A percentile compares a stretch with the other conserved stretches of the same genome.
Conservation (phyloP, 176 grass and related monocot genomes). For the Bonia amplexicaulis region DNA sequence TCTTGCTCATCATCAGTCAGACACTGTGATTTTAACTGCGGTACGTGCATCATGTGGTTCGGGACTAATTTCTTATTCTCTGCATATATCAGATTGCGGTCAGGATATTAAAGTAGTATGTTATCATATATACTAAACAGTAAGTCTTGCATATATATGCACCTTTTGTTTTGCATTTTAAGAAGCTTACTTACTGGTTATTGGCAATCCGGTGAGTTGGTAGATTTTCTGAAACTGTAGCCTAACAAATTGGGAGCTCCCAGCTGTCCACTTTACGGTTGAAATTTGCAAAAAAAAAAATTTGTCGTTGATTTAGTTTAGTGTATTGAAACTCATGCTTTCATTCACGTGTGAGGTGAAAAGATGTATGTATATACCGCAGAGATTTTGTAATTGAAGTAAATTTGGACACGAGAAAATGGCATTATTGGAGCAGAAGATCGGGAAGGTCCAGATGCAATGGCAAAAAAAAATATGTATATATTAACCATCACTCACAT, state of each 20-base stretch:
- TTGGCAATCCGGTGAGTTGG: neutral
- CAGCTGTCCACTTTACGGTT: neutral
- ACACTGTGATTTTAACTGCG: neutral
- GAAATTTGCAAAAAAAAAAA: neutral
- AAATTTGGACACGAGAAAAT: slow-evolving; percentile 24
- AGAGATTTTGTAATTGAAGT: slow-evolving; percentile 12
- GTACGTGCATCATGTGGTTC: neutral
- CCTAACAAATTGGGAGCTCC: neutral
- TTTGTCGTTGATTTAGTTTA: neutral
- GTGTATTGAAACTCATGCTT: neutral
- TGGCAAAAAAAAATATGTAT: neutral
- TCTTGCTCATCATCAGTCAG: neutral
- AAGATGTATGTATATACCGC: neutral
- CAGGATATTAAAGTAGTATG: neutral
- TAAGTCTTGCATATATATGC: neutral
- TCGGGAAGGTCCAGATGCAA: neutral
- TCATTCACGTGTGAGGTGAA: neutral
- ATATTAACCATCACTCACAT: slow-evolving; percentile 34
- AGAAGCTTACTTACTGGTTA: neutral
- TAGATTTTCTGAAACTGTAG: too few relatives aligned
- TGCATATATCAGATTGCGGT: neutral
- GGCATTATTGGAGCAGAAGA: slow-evolving; percentile 18
- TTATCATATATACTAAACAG: neutral
- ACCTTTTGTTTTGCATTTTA: neutral
- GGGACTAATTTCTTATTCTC: neutral